Evolutionary conservation across 305 asterid species (phyloP), one percentile per base, ranked within the genome.

Genomic region (Galium porrigens): DNA sequence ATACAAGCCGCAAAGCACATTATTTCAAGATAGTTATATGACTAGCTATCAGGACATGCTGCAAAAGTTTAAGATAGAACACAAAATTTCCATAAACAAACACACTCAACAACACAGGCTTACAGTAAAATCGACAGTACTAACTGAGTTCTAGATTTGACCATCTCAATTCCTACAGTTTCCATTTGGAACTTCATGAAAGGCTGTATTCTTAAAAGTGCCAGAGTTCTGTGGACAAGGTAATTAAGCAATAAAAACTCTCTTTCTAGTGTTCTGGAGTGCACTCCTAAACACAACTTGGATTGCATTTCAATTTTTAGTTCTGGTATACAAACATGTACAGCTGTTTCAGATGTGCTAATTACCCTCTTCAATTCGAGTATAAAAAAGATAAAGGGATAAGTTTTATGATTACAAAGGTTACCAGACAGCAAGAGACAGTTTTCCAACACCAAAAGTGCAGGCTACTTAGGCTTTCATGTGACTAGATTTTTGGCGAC

Each of bases 1-100:
- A 85, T 74, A 82, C 53, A 63, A 68, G 70, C 73, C 74, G 66
- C 61, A 74, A 64, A 73, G 41, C 58, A 67, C 32, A 68, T 71
- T 27, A 73, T 59, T 69, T 51, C 46, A 48, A 69, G 69, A 72
- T 44, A 58, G 66, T 12, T 12, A 18, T 18, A 53, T 0, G 2
- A 14, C 29, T 30, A 32, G 52, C 30, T 46, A 59, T 46, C 59
- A 17, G 11, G 9, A 17, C 36, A 14, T 22, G 12, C 18, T 33
- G 5, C 5, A 18, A 33, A 48, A 61, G 51, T 12, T 39, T 32
- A 56, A 48, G 42, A 36, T 7, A 36, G 42, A 36, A 7, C 42
- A 36, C 11, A 36, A 7, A 36, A 36, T 36, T 36, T 36, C 42
- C 65, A 39, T 29, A 42, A 64, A 9, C 7, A 20, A 51, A 48